Evolutionary conservation across 768 basidiomycete species (phyloP).

Genomic region (Pholiota molesta): DNA sequence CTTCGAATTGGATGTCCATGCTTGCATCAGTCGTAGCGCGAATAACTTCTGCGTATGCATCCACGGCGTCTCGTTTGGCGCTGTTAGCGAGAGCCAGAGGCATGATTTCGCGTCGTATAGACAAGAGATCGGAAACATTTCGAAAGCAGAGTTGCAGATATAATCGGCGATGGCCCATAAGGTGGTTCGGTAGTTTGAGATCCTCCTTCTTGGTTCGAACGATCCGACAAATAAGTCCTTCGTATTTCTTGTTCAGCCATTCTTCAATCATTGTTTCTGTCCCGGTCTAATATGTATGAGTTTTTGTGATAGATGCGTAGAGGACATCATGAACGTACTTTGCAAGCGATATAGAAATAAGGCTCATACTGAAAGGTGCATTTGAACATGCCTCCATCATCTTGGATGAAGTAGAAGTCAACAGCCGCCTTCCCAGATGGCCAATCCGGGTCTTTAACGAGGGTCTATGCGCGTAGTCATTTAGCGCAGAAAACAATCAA

Average conservation of each 20-base stretch:
- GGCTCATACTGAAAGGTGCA: constrained; percentile 91
- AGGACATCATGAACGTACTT: constrained; percentile 51
- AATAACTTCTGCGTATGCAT: constrained; percentile 97
- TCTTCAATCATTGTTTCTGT: constrained; percentile 92
- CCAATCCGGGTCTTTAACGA: constrained; percentile 85
- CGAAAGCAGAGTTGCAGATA: constrained; percentile 90
- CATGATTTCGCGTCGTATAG: constrained; percentile 84
- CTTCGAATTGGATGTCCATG: constrained; percentile 72
- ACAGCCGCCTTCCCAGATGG: constrained; percentile 88
- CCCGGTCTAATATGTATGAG: constrained; percentile 56
- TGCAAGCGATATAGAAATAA: constrained; percentile 92
- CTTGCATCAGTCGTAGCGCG: constrained; percentile 71
- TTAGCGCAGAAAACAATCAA: not conserved
- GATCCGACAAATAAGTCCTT: constrained; percentile 81
- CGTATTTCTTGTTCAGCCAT: constrained; percentile 93
- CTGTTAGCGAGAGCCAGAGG: constrained; percentile 90
- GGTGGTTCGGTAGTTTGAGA: constrained; percentile 92
- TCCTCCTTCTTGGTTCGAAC: constrained; percentile 89
- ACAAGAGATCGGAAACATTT: constrained; percentile 90
- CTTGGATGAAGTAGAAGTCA: constrained; percentile 96
- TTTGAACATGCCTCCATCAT: constrained; percentile 97
- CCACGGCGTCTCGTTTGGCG: constrained; percentile 92
- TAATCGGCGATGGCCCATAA: constrained; percentile 90
- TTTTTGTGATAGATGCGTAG: not conserved
- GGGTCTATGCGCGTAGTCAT: constrained; percentile 53